These are phyloP conservation scores for Fonsecaea pedrosoi DNA, from an alignment of 2,329 filamentous ascomycete genomes.

Conservation along the genomic window DNA sequence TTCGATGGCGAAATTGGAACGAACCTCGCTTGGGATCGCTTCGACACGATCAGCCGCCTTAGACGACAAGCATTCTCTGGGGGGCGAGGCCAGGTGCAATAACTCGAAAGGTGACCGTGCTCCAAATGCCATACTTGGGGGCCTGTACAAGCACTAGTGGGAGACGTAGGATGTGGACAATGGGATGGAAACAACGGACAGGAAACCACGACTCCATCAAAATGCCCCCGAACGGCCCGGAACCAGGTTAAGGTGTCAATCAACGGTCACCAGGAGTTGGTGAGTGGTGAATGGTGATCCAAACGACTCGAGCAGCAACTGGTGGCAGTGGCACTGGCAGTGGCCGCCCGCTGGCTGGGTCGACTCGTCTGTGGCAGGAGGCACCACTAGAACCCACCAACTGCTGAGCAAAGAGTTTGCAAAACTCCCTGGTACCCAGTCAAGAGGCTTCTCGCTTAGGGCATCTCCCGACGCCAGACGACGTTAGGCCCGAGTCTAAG, in stretches of 20 bases:
- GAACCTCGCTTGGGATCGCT: conserved; percentile 40
- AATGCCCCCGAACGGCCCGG: conserved; percentile 19
- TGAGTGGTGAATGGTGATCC: neutral
- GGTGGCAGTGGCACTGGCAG: too few species aligned
- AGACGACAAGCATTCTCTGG: conserved; percentile 35
- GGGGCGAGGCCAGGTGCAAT: conserved; percentile 7
- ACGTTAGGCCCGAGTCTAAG: conserved; percentile 34
- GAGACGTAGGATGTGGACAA: conserved; percentile 1
- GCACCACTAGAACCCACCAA: neutral
- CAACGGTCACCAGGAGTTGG: conserved; percentile 13
- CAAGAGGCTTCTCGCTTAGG: conserved; percentile 39
- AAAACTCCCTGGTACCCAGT: conserved; percentile 29
- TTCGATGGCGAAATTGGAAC: conserved; percentile 39
- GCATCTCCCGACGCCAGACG: conserved; percentile 39
- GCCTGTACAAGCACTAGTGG: conserved; percentile 8
- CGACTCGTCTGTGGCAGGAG: conserved; percentile 7
- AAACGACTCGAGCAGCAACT: conserved; percentile 3
- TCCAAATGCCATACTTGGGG: conserved; percentile 11
- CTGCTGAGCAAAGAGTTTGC: conserved; percentile 18
- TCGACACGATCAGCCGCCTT: conserved; percentile 38
- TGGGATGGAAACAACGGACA: conserved; percentile 10
- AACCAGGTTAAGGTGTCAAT: conserved; percentile 8
- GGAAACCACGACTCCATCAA: conserved; percentile 10
- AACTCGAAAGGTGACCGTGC: neutral
- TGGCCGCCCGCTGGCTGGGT: neutral